Evolutionary conservation across 306 rosid genomes (phyloP).

Genomic region (Albizia julibrissin): DNA sequence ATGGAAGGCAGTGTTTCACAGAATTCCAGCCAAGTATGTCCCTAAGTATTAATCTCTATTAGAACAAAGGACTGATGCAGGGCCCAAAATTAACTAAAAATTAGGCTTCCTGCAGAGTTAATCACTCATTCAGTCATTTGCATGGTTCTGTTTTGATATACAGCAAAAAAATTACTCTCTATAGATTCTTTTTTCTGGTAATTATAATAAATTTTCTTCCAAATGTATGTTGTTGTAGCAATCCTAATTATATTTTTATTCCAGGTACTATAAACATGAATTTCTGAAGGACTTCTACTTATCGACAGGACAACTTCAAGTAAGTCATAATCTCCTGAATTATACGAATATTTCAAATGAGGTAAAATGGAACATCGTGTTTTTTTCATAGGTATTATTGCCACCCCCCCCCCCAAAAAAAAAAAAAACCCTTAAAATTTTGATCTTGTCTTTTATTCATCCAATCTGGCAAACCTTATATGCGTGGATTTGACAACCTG

Average conservation of each 20-base stretch:
- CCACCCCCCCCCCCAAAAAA: no score
- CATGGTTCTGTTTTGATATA: slow-evolving; percentile 2
- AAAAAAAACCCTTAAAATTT: not conserved
- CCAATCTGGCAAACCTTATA: not conserved
- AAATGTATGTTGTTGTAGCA: slow-evolving; percentile 22
- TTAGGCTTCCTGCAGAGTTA: not conserved
- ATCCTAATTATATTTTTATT: slow-evolving; percentile 38
- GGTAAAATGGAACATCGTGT: slow-evolving; percentile 7
- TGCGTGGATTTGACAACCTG: slow-evolving; percentile 15
- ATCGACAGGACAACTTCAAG: slow-evolving; percentile 94
- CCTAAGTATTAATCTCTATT: slow-evolving; percentile 15
- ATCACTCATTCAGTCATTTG: not conserved
- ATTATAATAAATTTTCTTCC: slow-evolving; percentile 21
- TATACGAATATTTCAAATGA: slow-evolving; percentile 26
- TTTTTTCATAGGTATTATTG: slow-evolving; percentile 6
- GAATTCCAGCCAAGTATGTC: slow-evolving; percentile 38
- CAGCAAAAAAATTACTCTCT: slow-evolving; percentile 6
- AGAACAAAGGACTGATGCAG: no score
- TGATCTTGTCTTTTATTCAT: not conserved
- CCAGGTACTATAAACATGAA: slow-evolving; percentile 91
- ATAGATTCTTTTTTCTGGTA: not conserved
- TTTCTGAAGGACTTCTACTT: slow-evolving; percentile 93
- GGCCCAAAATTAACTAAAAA: no score
- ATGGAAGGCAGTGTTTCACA: slow-evolving; percentile 32
- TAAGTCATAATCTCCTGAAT: slow-evolving; percentile 46